Base-by-base conservation (phyloP, 768 basidiomycete species). In the Floccularia luteovirens region DNA sequence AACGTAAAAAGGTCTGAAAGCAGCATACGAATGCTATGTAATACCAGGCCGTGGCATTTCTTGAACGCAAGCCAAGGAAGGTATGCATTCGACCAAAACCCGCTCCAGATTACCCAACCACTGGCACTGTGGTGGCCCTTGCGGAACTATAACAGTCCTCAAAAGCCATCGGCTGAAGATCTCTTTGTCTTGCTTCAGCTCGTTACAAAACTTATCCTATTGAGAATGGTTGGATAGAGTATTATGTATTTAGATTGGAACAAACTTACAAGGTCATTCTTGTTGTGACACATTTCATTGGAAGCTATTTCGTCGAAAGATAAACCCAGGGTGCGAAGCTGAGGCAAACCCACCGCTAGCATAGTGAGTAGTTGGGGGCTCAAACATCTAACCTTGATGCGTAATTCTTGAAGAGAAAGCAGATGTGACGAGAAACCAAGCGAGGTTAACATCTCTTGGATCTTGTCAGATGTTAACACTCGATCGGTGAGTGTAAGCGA, bases 401-500 rank as follows among this genome's bases (percentile, higher is more conserved):
- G 46, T 5, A 62, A 43, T 14, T 46, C 40, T 13, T 42, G 51
- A 8, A 28, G 10, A 28, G 27, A 8, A 14, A 14, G 14, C 4
- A 57, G 48, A 17, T 21, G 39, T 11, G 36, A 32, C 2, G 47
- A 42, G 22, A 32, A 16, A 17, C 27, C 30, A 10, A 63, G 51
- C 24, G 37, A 40, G 4, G 46, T 39, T 16, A 69, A 55, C n/a
- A 66, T 46, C 2, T 38, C 35, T 14, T 38, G 40, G 17, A 72
- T 42, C 30, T 69, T 65, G 10, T 49, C 36, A 31, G 43, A 46
- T 8, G 44, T 51, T 13, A 72, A 54, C 1, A 50, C 47, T 19
- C 66, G 55, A 38, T 67, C 68, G n/a, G 58, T 60, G 25, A 72
- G 54, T 24, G 50, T 55, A 19, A 72, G 48, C 3, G 55, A 56